Base-by-base conservation (phyloP, 1,139 yeast genomes). In the Blastobotrys indianensis region DNA sequence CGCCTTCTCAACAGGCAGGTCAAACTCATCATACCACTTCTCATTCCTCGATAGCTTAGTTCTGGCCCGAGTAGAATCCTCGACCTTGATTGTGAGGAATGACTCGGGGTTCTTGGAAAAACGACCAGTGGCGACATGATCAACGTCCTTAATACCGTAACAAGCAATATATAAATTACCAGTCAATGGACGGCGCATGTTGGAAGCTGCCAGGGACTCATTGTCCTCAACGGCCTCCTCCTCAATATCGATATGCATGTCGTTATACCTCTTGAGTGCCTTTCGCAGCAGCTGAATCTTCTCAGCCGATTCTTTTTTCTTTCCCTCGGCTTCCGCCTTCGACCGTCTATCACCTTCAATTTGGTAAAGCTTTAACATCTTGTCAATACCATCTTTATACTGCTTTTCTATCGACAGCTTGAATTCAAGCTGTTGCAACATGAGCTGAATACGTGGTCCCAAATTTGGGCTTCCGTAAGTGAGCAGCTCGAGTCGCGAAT, bases 381-480 rank as follows among this genome's bases (percentile, higher is more conserved):
- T 92, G 55, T 86, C 94, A 56, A 88, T 88, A 12, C 97, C 97
- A 53, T 82, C 94, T 57, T 83, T 81, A 66, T 90, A 92, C 66
- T 92, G 95, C 59, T 85, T 81, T 65, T 92, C 98, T 36, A 92
- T 95, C 60, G 90, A 94, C 44, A 90, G 73, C 65, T 92, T 92
- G 66, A 90, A 88, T 62, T 88, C 96, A 47, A 92, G 73, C 64
- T 88, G 95, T 66, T 88, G 97, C 48, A 92, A 74, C 97, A 92
- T 90, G 58, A 85, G 82, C 65, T 87, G 96, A 59, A 92, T 92
- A 54, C 94, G 79, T 59, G 92, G 96, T n/a, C 97, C 96, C 57
- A 92, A 70, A 1, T 95, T 85, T 0, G 97, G 96, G 56, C 96
- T 86, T 58, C 92, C 97, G 62, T 87, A 88, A 58, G 88, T 88